These are phyloP conservation scores for Calonectria henricotiae DNA, from an alignment of 2,329 filamentous ascomycete species.

Conservation along the genomic window DNA sequence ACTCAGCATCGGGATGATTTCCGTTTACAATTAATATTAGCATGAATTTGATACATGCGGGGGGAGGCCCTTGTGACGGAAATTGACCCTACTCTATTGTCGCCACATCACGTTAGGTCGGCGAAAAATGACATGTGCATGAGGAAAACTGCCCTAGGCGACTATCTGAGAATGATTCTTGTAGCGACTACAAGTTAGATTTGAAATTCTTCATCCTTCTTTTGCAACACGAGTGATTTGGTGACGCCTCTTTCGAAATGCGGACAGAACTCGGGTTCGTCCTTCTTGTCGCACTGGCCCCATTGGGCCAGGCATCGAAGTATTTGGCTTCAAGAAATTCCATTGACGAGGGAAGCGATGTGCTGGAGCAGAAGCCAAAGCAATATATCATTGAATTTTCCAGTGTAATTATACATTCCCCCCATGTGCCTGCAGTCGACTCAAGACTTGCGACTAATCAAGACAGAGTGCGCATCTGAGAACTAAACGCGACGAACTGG, in stretches of 20 bases:
- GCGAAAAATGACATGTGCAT: conserved; percentile 14
- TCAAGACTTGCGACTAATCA: background rate
- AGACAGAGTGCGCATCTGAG: background rate
- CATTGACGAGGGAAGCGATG: background rate
- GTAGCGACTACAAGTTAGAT: background rate
- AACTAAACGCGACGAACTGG: conserved; percentile 2
- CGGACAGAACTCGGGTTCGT: background rate
- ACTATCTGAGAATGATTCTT: background rate
- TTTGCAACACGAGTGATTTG: no score
- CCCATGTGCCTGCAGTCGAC: no score
- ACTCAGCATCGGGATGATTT: conserved; percentile 1
- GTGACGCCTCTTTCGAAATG: background rate
- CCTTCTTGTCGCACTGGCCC: background rate
- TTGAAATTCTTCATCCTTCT: background rate
- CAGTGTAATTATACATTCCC: background rate
- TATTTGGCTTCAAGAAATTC: background rate
- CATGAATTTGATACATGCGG: background rate
- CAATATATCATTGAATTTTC: conserved; percentile 19
- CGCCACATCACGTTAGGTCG: background rate
- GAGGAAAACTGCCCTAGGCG: background rate
- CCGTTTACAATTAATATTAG: background rate
- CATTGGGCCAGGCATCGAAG: background rate
- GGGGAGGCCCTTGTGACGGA: background rate
- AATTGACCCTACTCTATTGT: background rate
- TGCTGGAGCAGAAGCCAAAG: background rate